Conservation (phyloP, 257 asterid species). For the Gentiana macrophylla region DNA sequence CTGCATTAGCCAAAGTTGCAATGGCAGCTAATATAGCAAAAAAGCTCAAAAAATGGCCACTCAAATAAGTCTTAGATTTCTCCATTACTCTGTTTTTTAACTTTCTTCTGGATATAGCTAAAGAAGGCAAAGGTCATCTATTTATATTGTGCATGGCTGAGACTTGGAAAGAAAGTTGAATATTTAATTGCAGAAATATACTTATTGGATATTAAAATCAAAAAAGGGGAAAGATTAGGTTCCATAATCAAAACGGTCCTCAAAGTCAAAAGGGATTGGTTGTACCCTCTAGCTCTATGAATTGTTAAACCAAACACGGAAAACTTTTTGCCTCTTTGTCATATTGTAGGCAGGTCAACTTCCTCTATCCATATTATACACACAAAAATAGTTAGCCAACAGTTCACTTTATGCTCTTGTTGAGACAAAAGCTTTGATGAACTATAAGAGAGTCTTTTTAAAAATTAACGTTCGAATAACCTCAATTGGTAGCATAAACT, state of each 20-base stretch:
- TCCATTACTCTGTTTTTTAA: too few species aligned
- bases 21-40: too few species aligned
- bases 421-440: too few species aligned
- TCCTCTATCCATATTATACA: not conserved
- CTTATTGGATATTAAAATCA: not conserved
- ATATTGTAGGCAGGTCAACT: slow-evolving; percentile 1
- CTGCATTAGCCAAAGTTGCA: slow-evolving; percentile 10
- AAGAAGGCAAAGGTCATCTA: not conserved
- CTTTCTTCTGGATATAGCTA: not conserved
- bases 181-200: not conserved
- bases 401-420: not conserved
- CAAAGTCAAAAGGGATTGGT: slow-evolving; percentile 1
- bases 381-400: slow-evolving; percentile 1
- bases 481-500: too few species aligned
- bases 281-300: slow-evolving; percentile 1
- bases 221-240: slow-evolving; percentile 1
- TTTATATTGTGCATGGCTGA: not conserved
- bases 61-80: not conserved
- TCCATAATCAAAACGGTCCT: not conserved
- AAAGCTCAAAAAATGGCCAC: too few species aligned
- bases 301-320: not conserved
- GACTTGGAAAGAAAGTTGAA: not conserved
- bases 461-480: too few species aligned
- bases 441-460: too few species aligned
- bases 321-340: not conserved